phyloP scores from a whole-genome alignment of 192 early-diverging fungal species.

The Linnemannia schmuckeri region DNA sequence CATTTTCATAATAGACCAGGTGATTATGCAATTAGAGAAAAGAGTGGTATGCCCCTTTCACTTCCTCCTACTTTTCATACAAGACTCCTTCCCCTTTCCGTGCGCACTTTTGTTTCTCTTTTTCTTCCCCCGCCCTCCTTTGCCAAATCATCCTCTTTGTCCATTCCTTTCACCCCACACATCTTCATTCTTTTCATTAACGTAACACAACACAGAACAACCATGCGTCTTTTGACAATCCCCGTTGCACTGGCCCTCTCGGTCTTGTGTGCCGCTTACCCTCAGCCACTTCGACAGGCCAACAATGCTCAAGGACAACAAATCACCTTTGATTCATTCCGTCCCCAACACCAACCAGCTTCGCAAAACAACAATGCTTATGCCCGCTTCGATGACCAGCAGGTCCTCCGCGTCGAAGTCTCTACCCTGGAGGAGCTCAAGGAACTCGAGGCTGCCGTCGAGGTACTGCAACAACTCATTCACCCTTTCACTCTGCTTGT shows the following conservation, averaged over 20 bases:
- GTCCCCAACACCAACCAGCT: neutral
- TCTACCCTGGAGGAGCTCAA: constrained; percentile 40
- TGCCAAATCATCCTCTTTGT: neutral
- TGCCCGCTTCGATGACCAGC: constrained; percentile 49
- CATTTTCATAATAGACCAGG: too few species aligned
- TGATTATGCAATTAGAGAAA: too few species aligned
- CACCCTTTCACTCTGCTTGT: neutral
- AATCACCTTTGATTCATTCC: constrained; percentile 10
- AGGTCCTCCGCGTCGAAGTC: constrained; percentile 45
- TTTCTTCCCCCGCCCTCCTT: neutral
- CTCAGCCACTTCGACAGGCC: constrained; percentile 10
- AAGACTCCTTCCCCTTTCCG: neutral
- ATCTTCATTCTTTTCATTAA: neutral
- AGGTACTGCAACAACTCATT: constrained; percentile 22
- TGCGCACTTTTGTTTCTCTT: neutral
- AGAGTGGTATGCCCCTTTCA: too few species aligned
- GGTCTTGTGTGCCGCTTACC: constrained; percentile 18
- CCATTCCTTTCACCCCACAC: neutral
- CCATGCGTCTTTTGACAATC: constrained; percentile 43
- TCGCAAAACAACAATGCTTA: constrained; percentile 20
- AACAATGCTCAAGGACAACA: constrained; percentile 11
- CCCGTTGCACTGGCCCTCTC: constrained; percentile 25
- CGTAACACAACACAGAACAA: neutral
- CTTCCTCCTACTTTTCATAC: too few species aligned
- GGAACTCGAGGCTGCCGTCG: constrained; percentile 37